Conservation (phyloP, 352 stramenopile genomes). For the Poterioochromonas sp. region DNA sequence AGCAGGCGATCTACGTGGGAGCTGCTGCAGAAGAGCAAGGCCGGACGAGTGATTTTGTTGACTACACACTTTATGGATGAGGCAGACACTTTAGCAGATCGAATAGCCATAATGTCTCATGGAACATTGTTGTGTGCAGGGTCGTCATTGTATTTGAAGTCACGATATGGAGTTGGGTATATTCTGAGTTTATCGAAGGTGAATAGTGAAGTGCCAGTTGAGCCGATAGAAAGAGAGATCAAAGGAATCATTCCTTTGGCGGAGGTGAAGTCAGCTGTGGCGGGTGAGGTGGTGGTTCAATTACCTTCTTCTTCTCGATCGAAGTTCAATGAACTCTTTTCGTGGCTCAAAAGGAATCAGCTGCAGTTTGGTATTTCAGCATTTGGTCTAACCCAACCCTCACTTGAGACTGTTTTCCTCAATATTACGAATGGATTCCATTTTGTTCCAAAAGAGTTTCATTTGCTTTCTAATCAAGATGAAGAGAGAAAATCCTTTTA, state of each 20-base stretch:
- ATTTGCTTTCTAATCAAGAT: too few relatives aligned
- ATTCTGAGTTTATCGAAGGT: constrained; percentile 44
- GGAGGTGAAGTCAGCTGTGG: background rate
- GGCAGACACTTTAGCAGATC: constrained; percentile 58
- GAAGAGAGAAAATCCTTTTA: too few relatives aligned
- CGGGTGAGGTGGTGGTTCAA: background rate
- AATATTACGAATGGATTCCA: too few relatives aligned
- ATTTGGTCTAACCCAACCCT: too few relatives aligned
- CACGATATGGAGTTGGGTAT: constrained; percentile 50
- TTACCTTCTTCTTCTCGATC: too few relatives aligned
- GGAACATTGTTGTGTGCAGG: constrained; percentile 66
- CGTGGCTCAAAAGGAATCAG: too few relatives aligned
- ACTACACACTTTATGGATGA: constrained; percentile 70
- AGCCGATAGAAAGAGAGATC: background rate
- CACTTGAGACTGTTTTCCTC: too few relatives aligned
- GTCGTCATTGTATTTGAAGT: constrained; percentile 52
- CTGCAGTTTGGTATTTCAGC: too few relatives aligned
- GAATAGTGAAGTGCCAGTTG: background rate
- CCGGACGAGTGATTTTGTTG: constrained; percentile 50
- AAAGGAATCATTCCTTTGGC: background rate
- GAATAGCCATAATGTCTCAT: constrained; percentile 56
- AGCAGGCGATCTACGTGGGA: constrained; percentile 40
- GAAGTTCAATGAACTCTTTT: too few relatives aligned
- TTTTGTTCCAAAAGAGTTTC: too few relatives aligned
- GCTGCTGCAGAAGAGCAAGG: constrained; percentile 39